Conservation (phyloP, 1,284 basidiomycete genomes). For the Pascua sp. region DNA sequence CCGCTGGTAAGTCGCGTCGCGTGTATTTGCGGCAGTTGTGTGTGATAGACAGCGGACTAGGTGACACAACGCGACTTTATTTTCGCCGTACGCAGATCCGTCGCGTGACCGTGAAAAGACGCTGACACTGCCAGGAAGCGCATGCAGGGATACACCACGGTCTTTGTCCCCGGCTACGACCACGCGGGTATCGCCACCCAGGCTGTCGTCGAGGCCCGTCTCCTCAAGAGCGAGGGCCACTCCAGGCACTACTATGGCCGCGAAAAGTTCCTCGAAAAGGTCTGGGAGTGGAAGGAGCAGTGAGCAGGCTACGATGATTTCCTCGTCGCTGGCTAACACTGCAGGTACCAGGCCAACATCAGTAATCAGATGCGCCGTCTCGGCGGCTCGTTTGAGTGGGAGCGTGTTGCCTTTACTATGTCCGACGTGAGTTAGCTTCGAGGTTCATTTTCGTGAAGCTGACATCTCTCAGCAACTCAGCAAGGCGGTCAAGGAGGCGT, state of each 20-base stretch:
- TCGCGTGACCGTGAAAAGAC: too few relatives aligned
- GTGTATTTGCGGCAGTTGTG: neutral
- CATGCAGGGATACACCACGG: constrained; percentile 88
- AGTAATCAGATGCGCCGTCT: constrained; percentile 84
- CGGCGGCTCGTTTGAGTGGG: constrained; percentile 94
- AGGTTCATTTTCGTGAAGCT: constrained; percentile 2
- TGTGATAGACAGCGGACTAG: too few relatives aligned
- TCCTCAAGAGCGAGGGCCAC: constrained; percentile 78
- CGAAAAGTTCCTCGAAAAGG: constrained; percentile 85
- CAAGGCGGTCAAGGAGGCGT: constrained; percentile 86
- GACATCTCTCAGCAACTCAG: constrained; percentile 59
- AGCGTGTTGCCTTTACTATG: constrained; percentile 94
- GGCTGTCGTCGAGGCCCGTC: constrained; percentile 91
- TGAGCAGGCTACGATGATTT: constrained; percentile 48
- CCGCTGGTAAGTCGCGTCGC: constrained; percentile 63
- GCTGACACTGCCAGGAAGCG: constrained; percentile 64
- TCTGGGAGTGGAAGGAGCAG: constrained; percentile 98
- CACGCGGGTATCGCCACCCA: constrained; percentile 99
- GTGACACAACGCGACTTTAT: too few relatives aligned
- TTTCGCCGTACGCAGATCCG: too few relatives aligned
- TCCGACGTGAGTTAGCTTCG: constrained; percentile 59
- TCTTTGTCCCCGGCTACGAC: constrained; percentile 94
- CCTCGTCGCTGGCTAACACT: constrained; percentile 4
- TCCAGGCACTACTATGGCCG: constrained; percentile 92
- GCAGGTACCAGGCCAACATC: constrained; percentile 76